Evolutionary conservation across 768 basidiomycete species (phyloP).

Genomic region (Tephrocybe sp.): DNA sequence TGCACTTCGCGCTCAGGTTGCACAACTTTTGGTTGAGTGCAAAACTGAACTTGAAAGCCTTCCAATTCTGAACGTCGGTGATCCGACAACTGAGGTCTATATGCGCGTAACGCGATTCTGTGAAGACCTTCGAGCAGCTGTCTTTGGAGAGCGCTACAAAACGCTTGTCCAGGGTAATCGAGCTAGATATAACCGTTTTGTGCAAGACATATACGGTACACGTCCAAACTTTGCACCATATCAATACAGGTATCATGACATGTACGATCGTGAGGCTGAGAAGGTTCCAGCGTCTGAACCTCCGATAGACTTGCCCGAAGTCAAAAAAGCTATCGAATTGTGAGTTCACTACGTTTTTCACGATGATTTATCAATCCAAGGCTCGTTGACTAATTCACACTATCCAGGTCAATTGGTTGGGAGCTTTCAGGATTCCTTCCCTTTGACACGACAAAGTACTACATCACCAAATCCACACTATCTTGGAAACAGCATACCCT

Average conservation of each 20-base stretch:
- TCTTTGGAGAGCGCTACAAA: slow-evolving; percentile 33
- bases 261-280: background rate
- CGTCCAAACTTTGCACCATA: slow-evolving; percentile 38
- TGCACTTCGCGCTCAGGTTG: slow-evolving; percentile 35
- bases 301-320: slow-evolving; percentile 16
- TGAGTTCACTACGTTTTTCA: slow-evolving; percentile 9
- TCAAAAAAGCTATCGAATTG: slow-evolving; percentile 28
- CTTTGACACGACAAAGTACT: slow-evolving; percentile 28
- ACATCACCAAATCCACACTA: slow-evolving; percentile 24
- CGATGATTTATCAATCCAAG: no score
- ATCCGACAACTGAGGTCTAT: slow-evolving; percentile 46
- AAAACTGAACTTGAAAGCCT: slow-evolving; percentile 31
- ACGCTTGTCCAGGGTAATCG: slow-evolving; percentile 33
- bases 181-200: slow-evolving; percentile 29
- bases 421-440: slow-evolving; percentile 34
- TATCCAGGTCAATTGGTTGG: slow-evolving; percentile 31
- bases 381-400: no score
- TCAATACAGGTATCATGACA: background rate
- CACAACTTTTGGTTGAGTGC: slow-evolving; percentile 34
- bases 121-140: slow-evolving; percentile 27
- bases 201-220: slow-evolving; percentile 31
- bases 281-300: background rate
- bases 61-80: slow-evolving; percentile 33
- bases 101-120: slow-evolving; percentile 44
- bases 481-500: slow-evolving; percentile 27